phyloP scores from a whole-genome alignment of 2,329 filamentous ascomycete species.

The Dothideomycetes sp. region DNA sequence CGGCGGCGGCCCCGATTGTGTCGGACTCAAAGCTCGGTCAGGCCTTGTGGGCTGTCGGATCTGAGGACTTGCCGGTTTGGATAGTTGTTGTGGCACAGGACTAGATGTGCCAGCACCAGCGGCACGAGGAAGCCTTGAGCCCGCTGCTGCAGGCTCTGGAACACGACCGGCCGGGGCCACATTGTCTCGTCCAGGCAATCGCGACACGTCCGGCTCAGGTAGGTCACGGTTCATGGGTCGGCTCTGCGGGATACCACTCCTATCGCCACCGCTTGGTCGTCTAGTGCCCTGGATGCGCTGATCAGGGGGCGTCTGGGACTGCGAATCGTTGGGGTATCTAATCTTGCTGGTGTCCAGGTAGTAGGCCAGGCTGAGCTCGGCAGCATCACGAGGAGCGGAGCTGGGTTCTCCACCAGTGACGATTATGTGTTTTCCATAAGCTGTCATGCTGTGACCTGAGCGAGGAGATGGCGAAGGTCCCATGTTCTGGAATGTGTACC shows the following conservation, averaged over 20 bases:
- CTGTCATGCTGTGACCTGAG: slow-evolving; percentile 96
- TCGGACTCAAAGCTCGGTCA: slow-evolving; percentile 13
- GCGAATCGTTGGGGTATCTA: slow-evolving; percentile 66
- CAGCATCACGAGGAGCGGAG: slow-evolving; percentile 68
- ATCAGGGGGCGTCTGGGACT: slow-evolving; percentile 25
- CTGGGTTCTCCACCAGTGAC: slow-evolving; percentile 92
- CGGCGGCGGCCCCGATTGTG: background rate
- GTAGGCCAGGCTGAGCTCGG: slow-evolving; percentile 82
- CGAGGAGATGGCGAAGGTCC: slow-evolving; percentile 86
- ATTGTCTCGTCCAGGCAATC: slow-evolving; percentile 21
- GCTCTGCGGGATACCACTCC: slow-evolving; percentile 15
- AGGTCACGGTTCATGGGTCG: slow-evolving; percentile 21
- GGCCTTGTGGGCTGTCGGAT: slow-evolving; percentile 14
- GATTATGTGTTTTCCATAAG: slow-evolving; percentile 83
- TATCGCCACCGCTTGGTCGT: slow-evolving; percentile 25
- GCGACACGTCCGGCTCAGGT: slow-evolving; percentile 17
- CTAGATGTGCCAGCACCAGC: slow-evolving; percentile 50
- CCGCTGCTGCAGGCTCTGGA: slow-evolving; percentile 33
- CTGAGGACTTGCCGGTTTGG: slow-evolving; percentile 6
- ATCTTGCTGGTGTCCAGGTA: slow-evolving; percentile 94
- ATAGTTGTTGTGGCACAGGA: slow-evolving; percentile 52
- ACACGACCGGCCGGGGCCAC: slow-evolving; percentile 20
- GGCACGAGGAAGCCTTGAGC: slow-evolving; percentile 52
- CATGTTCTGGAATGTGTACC: slow-evolving; percentile 99
- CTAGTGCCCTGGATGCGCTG: slow-evolving; percentile 23